Evolutionary conservation across 2,329 filamentous ascomycete genomes (phyloP), one percentile per base, ranked within the genome.

Genomic region (Penicillium oxalicum): DNA sequence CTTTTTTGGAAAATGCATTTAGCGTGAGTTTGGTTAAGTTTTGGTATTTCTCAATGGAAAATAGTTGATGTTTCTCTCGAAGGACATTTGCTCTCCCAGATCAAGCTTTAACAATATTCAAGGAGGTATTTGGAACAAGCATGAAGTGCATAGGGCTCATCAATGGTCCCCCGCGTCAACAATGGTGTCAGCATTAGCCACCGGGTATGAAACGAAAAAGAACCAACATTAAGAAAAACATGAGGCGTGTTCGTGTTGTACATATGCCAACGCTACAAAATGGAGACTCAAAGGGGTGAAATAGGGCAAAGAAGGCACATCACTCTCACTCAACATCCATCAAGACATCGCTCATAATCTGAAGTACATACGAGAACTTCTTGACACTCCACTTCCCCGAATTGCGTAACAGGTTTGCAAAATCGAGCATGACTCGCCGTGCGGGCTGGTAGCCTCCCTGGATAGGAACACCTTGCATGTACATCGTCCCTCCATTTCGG

Each of bases 261-360:
- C 29, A 32, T 32, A 8, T 8, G 29, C 11, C 29, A 11, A 32
- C 3, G 29, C 29, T 7, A 32, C 11, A 11, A 32, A 32, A 11
- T 4, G 29, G 7, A 8, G 8, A 2, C 3, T n/a, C 5, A 13
- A 26, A 38, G 18, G 12, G 27, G 6, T 27, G 12, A 36, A 8
- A 9, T 36, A n/a, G 5, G 2, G 12, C 9, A 7, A 26, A 28
- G n/a, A 32, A 25, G 12, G 13, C 27, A 18, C n/a, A 2, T 8
- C 11, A 35, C 2, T 7, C 18, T 66, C 51, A 66, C 38, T 68
- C 65, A 35, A 65, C 60, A 37, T 68, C 65, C 63, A 69, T 64
- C 28, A 69, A 53, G 8, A 68, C 66, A 63, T 79, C 76, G 56
- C 75, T 77, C 77, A 79, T 78, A 27, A 78, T 78, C 53, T 77